phyloP scores from a whole-genome alignment of 176 grass and related monocot genomes.

The Carex parvula region DNA sequence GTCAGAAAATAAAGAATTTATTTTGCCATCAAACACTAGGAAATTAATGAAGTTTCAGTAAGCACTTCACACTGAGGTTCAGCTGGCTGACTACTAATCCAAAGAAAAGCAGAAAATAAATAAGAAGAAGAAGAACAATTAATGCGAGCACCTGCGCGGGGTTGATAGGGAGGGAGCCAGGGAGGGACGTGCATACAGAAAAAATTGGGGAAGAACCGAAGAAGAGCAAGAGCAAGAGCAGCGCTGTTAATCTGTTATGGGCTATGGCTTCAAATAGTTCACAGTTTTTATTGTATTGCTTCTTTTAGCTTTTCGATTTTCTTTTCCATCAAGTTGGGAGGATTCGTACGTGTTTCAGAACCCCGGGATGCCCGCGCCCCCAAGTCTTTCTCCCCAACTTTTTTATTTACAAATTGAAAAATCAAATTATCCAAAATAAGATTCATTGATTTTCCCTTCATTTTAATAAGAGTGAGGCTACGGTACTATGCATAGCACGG shows the following conservation, averaged over 20 bases:
- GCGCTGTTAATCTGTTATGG: neutral
- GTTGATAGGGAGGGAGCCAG: too few species aligned
- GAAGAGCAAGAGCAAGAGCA: neutral
- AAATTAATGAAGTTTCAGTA: neutral
- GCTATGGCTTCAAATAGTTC: neutral
- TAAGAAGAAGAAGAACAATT: neutral
- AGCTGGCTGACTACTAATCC: neutral
- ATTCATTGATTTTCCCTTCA: too few species aligned
- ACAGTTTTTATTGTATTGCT: neutral
- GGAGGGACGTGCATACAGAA: neutral
- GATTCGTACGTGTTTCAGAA: too few species aligned
- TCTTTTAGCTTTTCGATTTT: neutral
- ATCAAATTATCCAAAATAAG: too few species aligned
- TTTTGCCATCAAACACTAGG: neutral
- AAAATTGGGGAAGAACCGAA: constrained; percentile 6
- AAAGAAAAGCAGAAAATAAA: neutral
- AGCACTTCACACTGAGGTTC: neutral
- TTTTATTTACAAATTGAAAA: too few species aligned
- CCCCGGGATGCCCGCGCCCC: too few species aligned
- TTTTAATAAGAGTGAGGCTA: too few species aligned
- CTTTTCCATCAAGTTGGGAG: too few species aligned
- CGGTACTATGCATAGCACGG: too few species aligned
- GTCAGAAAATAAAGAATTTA: neutral
- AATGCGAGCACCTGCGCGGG: neutral
- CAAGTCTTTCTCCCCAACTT: too few species aligned